Evolutionary conservation across 1,284 basidiomycete species (phyloP), one percentile per base, ranked within the genome.

Genomic region (Naganishia sp.): DNA sequence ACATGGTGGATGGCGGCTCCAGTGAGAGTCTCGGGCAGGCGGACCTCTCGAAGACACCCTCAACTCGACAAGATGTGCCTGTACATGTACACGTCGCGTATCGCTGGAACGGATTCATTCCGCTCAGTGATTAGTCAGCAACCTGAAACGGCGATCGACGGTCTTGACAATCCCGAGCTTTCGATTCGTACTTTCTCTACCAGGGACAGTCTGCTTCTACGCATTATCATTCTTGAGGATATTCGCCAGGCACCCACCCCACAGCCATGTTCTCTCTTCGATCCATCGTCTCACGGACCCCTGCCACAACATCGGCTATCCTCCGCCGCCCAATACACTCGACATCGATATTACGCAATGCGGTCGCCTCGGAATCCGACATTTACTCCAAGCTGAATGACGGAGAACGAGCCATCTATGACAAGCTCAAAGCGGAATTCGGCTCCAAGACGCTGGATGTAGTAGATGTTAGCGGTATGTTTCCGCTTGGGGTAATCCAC

Each of bases 381-480:
- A 43, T 54, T 43, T 39, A 63, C 23, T 52, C 55, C 28, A 60
- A 60, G 23, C 52, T 76, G 68, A 82, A 84, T 44, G 83, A 87
- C 45, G 88, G 89, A 44, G 90, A 93, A 79, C 79, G 82, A 61
- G 75, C 77, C 21, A 94, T 97, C 70, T 83, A 86, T 73, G 75
- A 83, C 33, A 94, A 94, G 80, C 81, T 97, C 48, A 83, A 83
- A 7, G 83, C 85, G 55, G 86, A 81, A 72, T 94, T 96, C 79
- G 79, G 84, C 11, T 91, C 93, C 16, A 85, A 87, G 28, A 84
- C 86, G 69, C 80, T 95, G 28, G 84, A 87, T 69, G 92, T 96
- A 2, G 87, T 92, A 80, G 93, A 96, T 77, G 86, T 94, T 11
- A 95, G 93, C 53, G 92, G 93, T 92, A 44, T 69, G 85, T 75